phyloP scores from a whole-genome alignment of 164 flowering plant genomes.

The Saururus chinensis region DNA sequence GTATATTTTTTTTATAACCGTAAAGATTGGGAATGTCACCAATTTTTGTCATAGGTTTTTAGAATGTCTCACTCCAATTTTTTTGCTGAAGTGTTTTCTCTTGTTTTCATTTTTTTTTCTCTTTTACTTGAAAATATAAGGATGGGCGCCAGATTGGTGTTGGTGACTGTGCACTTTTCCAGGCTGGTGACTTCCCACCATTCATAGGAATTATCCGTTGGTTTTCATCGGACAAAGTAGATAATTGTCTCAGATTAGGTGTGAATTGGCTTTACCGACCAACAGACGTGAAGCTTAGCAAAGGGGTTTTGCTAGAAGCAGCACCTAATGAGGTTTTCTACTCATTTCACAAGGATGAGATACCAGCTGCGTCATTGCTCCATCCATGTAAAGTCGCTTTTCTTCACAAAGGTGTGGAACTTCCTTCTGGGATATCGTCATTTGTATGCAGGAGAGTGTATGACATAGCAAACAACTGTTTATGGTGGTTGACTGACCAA shows the following conservation, averaged over 20 bases:
- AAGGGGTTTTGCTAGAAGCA: slow-evolving; percentile 63
- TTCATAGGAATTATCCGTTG: slow-evolving; percentile 75
- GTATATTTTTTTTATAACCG: too few species aligned
- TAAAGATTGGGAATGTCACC: neutral
- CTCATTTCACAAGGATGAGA: slow-evolving; percentile 89
- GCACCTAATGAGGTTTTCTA: slow-evolving; percentile 91
- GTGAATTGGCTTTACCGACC: slow-evolving; percentile 96
- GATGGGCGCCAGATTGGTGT: slow-evolving; percentile 79
- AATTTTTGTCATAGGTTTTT: too few species aligned
- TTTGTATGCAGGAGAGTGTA: slow-evolving; percentile 88
- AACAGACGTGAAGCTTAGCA: slow-evolving; percentile 72
- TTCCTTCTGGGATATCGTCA: slow-evolving; percentile 75
- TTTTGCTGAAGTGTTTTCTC: neutral
- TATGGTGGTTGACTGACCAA: slow-evolving; percentile 95
- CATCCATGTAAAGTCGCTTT: slow-evolving; percentile 99
- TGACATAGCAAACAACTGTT: slow-evolving; percentile 65
- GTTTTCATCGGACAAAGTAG: slow-evolving; percentile 32
- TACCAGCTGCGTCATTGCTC: slow-evolving; percentile 82
- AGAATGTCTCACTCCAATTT: neutral
- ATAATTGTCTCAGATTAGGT: slow-evolving; percentile 27
- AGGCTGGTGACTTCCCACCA: slow-evolving; percentile 64
- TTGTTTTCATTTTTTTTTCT: too few species aligned
- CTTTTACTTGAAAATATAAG: slow-evolving; percentile 15
- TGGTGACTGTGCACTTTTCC: slow-evolving; percentile 94
- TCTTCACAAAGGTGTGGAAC: slow-evolving; percentile 83